Percentiles rank a stretch among this genome's conserved stretches.
phyloP scores from a whole-genome alignment of 2,329 filamentous ascomycete genomes.

The Microsporum canis region DNA sequence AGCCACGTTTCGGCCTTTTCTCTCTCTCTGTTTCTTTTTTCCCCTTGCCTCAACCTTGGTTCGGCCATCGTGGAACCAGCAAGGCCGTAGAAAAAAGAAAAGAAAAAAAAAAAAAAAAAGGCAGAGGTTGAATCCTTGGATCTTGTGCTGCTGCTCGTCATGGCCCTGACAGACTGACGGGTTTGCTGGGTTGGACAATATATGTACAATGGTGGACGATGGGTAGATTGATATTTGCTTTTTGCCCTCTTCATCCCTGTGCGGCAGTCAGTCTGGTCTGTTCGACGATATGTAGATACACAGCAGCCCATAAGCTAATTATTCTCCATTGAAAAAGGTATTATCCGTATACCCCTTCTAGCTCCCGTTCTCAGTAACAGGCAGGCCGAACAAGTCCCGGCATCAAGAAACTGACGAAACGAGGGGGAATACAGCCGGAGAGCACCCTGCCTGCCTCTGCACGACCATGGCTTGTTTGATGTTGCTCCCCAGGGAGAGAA shows the following conservation, averaged over 20 bases:
- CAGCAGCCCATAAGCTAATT: background rate
- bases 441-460: background rate
- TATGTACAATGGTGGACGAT: too few species aligned
- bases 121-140: background rate
- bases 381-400: background rate
- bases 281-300: conserved; percentile 1
- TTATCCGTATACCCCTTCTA: background rate
- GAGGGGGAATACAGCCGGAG: background rate
- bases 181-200: background rate
- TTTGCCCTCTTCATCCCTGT: background rate
- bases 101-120: background rate
- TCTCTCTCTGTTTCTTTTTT: background rate
- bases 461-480: background rate
- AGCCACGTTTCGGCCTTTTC: conserved; percentile 4
- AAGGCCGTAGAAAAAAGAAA: background rate
- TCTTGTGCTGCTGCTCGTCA: background rate
- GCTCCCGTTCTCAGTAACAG: background rate
- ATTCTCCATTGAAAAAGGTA: background rate
- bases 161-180: conserved; percentile 4
- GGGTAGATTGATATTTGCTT: background rate
- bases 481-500: background rate
- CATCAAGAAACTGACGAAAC: background rate
- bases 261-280: background rate
- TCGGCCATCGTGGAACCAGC: conserved; percentile 4
- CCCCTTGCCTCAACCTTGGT: background rate